These are phyloP conservation scores for Chrysoporthe austroafricana DNA, from an alignment of 2,329 filamentous ascomycete genomes.

Conservation along the genomic window DNA sequence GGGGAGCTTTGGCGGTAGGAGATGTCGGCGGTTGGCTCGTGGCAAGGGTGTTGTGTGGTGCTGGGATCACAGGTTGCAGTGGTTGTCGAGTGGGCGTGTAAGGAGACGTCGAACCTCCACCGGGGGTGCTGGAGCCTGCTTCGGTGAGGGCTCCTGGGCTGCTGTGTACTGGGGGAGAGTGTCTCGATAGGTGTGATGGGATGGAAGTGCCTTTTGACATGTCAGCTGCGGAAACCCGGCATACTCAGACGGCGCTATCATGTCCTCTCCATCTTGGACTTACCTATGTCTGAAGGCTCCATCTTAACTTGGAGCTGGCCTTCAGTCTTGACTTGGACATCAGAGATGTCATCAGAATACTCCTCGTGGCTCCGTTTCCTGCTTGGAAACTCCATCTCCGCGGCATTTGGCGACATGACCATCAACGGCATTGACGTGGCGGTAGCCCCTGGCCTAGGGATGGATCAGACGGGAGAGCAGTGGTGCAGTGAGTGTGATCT, in stretches of 20 bases:
- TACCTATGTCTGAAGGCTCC: conserved; percentile 15
- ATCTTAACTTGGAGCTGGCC: conserved; percentile 14
- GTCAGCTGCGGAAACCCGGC: neutral
- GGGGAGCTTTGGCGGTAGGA: conserved; percentile 24
- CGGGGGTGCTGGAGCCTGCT: conserved; percentile 45
- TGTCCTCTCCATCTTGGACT: neutral
- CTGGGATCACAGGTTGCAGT: conserved; percentile 31
- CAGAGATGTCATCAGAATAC: conserved; percentile 38
- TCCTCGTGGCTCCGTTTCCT: conserved; percentile 54
- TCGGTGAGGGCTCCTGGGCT: conserved; percentile 47
- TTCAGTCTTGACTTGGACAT: conserved; percentile 33
- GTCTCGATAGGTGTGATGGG: conserved; percentile 31
- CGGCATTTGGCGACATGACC: conserved; percentile 52
- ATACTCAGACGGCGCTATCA: neutral
- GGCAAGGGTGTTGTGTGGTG: conserved; percentile 16
- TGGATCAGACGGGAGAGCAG: conserved; percentile 4
- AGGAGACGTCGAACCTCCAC: conserved; percentile 43
- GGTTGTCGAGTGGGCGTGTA: conserved; percentile 35
- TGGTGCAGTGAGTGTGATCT: neutral
- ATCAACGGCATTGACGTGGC: conserved; percentile 50
- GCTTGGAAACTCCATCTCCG: conserved; percentile 46
- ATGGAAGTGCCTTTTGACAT: conserved; percentile 20
- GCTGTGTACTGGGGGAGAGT: conserved; percentile 35
- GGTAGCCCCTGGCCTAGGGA: conserved; percentile 8
- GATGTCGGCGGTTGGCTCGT: neutral